Evolutionary conservation across 2,329 filamentous ascomycete species (phyloP), one percentile per base, ranked within the genome.

Genomic region (Aspergillus ruber): DNA sequence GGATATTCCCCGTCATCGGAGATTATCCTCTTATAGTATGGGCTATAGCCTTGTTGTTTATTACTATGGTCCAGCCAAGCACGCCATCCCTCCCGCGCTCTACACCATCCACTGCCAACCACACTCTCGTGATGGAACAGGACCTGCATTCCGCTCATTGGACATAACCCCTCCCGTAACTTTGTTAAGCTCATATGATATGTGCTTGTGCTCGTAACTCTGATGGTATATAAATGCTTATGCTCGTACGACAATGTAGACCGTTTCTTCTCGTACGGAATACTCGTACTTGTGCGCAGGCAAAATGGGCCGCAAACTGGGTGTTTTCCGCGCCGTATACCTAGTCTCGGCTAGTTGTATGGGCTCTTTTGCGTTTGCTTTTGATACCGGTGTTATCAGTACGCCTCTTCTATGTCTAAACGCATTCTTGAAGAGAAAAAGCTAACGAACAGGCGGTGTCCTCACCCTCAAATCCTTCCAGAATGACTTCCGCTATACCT

Each of bases 391-490:
- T 12, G 59, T 70, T 15, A 65, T 70, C 25, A 64, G 62, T 64
- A 49, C 17, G 56, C 55, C 39, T 20, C 33, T 43, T 45, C 27
- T n/a, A 21, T 21, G 6, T 21, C 21, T 21, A 21, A 21, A 4
- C 5, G 21, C 20, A 21, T 21, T 6, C 45, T 9, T 20, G n/a
- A 25, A 4, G 12, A 8, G 6, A 44, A 36, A 49, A 5, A 47
- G 32, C 44, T 9, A 25, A 20, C 27, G 18, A 23, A 32, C 15
- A 64, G 71, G 70, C 42, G 72, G 73, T 32, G 71, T 75, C 23
- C 63, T 76, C 43, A 74, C 72, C 1, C 58, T 76, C 10, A 46
- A 57, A 23, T 70, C 70, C 4, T 76, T 73, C 53, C 56, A 72
- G 38, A 52, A 60, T 27, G 70, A 74, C 50, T 74, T 71, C 50